Conservation (phyloP, 352 stramenopile genomes). For the Achlya hypogyna region DNA sequence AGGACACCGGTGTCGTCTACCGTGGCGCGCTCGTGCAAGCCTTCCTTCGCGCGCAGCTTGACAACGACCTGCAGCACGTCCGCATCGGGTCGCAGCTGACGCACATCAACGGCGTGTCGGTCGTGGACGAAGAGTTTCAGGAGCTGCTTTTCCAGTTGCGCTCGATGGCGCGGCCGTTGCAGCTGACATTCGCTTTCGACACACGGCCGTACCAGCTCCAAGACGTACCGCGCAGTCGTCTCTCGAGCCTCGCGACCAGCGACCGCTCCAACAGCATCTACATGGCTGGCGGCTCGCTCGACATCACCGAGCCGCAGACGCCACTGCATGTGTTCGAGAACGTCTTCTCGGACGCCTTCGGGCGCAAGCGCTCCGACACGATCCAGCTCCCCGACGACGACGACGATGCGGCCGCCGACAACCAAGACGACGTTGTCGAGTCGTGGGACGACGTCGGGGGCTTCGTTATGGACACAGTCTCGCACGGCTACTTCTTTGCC, state of each 20-base stretch:
- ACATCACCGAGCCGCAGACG: slow-evolving; percentile 23
- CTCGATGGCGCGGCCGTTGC: slow-evolving; percentile 37
- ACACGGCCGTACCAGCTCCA: slow-evolving; percentile 28
- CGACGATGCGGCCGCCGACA: slow-evolving; percentile 27
- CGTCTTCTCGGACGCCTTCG: slow-evolving; percentile 67
- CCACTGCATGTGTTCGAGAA: slow-evolving; percentile 43
- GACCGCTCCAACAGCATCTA: slow-evolving; percentile 1
- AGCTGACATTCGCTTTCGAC: slow-evolving; percentile 58
- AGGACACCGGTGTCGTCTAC: slow-evolving; percentile 36
- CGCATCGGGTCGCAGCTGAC: slow-evolving; percentile 53
- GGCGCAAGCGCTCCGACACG: slow-evolving; percentile 43
- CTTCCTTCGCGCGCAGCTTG: slow-evolving; percentile 57
- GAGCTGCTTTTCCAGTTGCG: slow-evolving; percentile 48
- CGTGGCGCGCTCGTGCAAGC: slow-evolving; percentile 59
- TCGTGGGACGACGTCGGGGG: slow-evolving; percentile 65
- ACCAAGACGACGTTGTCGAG: slow-evolving; percentile 40
- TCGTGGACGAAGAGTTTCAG: slow-evolving; percentile 50
- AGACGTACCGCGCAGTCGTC: background rate
- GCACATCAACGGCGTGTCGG: slow-evolving; percentile 62
- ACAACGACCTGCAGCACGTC: slow-evolving; percentile 44
- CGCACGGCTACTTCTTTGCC: slow-evolving; percentile 54
- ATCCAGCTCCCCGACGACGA: slow-evolving; percentile 25
- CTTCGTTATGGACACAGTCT: slow-evolving; percentile 48
- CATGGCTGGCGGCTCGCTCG: slow-evolving; percentile 21
- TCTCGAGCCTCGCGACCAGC: background rate